These are phyloP conservation scores for Glycine soja DNA, from an alignment of 306 rosid genomes.

Conservation along the genomic window DNA sequence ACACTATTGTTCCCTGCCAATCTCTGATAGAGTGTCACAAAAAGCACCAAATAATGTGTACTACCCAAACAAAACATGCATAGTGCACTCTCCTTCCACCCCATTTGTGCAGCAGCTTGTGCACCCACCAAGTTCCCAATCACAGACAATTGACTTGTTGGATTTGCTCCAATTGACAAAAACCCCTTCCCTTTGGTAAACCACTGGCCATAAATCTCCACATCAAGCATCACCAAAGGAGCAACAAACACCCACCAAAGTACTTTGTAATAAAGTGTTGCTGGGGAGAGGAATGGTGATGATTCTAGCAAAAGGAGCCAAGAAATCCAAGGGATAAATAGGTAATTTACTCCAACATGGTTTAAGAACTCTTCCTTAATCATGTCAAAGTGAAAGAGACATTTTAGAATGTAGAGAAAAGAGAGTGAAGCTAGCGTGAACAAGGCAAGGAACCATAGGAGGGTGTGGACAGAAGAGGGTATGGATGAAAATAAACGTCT, in stretches of 20 bases:
- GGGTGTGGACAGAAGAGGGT: constrained; percentile 52
- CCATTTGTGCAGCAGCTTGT: constrained; percentile 58
- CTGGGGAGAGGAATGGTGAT: constrained; percentile 48
- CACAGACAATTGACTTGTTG: constrained; percentile 64
- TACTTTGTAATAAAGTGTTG: constrained; percentile 27
- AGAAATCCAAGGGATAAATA: constrained; percentile 67
- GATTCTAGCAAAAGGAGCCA: constrained; percentile 63
- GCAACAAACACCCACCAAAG: constrained; percentile 56
- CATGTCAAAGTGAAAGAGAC: constrained; percentile 52
- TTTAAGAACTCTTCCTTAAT: constrained; percentile 59
- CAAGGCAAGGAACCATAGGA: constrained; percentile 56
- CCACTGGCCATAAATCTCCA: constrained; percentile 70
- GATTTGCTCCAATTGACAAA: constrained; percentile 58
- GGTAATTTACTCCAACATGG: constrained; percentile 59
- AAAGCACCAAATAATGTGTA: constrained; percentile 63
- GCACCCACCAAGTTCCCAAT: constrained; percentile 65
- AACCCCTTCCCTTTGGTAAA: constrained; percentile 58
- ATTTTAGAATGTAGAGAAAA: constrained; percentile 56
- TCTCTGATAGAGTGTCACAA: constrained; percentile 67
- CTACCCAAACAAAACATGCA: constrained; percentile 63
- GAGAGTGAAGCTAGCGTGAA: constrained; percentile 52
- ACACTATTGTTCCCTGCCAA: constrained; percentile 51
- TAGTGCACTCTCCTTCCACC: constrained; percentile 66
- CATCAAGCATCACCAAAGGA: constrained; percentile 60
- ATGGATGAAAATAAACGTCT: constrained; percentile 48